phyloP scores from a whole-genome alignment of 352 stramenopile genomes.

The Albugo laibachii region DNA sequence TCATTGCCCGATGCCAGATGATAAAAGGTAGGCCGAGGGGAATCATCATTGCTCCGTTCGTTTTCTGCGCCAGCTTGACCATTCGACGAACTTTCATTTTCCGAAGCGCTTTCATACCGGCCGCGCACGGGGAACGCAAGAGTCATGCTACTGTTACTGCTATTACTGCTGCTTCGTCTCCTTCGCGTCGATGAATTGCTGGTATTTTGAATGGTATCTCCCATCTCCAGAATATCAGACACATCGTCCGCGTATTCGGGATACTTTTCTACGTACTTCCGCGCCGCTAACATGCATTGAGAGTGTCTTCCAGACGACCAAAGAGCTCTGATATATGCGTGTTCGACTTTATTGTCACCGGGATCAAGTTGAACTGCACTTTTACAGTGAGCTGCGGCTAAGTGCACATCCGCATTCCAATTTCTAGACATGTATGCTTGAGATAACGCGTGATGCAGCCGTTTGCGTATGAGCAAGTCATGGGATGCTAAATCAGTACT shows the following conservation, averaged over 20 bases:
- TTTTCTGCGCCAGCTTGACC: not conserved
- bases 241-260: conserved; percentile 26
- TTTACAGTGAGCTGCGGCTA: conserved; percentile 42
- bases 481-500: no score
- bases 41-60: not conserved
- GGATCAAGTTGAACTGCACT: conserved; percentile 31
- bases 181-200: not conserved
- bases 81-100: not conserved
- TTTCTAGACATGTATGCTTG: conserved; percentile 39
- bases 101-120: no score
- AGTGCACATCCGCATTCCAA: conserved; percentile 47
- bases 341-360: conserved; percentile 19
- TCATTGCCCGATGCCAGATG: no score
- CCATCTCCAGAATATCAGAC: conserved; percentile 10
- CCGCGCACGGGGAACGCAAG: no score
- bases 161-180: no score
- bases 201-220: not conserved
- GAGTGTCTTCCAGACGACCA: conserved; percentile 15
- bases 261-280: conserved; percentile 23
- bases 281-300: conserved; percentile 21
- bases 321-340: conserved; percentile 41
- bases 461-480: conserved; percentile 11
- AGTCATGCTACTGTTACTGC: no score
- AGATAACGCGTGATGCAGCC: conserved; percentile 33
- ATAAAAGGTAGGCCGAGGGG: no score